A percentile compares a stretch with the other conserved stretches of the same genome.
Conservation (phyloP, 2,329 filamentous ascomycete species). For the Colletotrichum sp. region DNA sequence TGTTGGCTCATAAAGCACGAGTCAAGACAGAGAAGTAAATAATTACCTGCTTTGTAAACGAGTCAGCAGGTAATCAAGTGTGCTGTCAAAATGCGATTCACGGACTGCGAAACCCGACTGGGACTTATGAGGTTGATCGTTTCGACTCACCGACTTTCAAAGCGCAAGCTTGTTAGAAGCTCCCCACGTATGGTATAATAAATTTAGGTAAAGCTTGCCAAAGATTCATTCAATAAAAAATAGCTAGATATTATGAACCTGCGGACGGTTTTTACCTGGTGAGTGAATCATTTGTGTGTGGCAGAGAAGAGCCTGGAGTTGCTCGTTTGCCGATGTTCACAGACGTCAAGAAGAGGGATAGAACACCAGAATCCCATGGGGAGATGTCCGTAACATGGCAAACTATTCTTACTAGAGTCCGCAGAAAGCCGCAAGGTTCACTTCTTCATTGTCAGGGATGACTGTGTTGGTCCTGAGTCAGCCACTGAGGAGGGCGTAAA, state of each 20-base stretch:
- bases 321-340: background rate
- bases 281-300: background rate
- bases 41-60: too few relatives aligned
- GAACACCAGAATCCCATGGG: background rate
- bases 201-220: background rate
- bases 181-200: background rate
- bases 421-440: background rate
- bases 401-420: background rate
- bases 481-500: too few relatives aligned
- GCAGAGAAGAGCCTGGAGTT: background rate
- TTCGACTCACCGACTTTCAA: background rate
- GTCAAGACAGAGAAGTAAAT: too few relatives aligned
- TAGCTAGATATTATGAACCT: background rate
- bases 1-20: too few relatives aligned
- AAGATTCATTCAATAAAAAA: background rate
- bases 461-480: background rate
- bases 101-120: background rate
- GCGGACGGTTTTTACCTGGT: background rate
- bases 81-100: background rate
- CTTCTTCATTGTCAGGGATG: background rate
- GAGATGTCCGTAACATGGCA: background rate
- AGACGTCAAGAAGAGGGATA: background rate
- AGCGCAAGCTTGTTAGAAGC: background rate
- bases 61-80: too few relatives aligned
- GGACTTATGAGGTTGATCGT: background rate